A percentile compares a stretch with the other conserved stretches of the same genome.
Conservation (phyloP, 331 rosid species). For the Pyrus hybrid region DNA sequence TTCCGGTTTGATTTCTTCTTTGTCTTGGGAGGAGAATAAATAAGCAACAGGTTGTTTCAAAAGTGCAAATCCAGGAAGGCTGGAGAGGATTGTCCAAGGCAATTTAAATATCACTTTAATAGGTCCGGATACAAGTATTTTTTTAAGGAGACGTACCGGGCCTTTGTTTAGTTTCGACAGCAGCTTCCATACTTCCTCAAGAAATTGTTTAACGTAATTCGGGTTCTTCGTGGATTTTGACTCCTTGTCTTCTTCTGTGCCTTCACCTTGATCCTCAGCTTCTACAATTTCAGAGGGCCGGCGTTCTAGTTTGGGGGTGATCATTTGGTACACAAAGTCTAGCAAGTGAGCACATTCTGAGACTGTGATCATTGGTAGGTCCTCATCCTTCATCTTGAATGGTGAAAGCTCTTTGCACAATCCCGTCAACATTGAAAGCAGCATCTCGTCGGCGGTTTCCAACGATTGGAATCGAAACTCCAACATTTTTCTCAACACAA, state of each 20-base stretch:
- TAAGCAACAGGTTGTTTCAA: conserved; percentile 38
- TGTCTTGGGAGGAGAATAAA: conserved; percentile 22
- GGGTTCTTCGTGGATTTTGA: background rate
- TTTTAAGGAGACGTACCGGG: conserved; percentile 32
- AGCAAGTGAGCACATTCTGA: conserved; percentile 52
- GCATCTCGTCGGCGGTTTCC: conserved; percentile 36
- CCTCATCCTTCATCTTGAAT: conserved; percentile 32
- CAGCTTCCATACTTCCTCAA: conserved; percentile 32
- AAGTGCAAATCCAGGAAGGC: conserved; percentile 46
- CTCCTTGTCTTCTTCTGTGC: background rate
- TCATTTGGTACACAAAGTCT: conserved; percentile 49
- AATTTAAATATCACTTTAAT: conserved; percentile 29
- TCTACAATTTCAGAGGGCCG: conserved; percentile 21
- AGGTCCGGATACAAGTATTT: conserved; percentile 37
- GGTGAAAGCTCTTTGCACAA: conserved; percentile 54
- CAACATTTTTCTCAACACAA: conserved; percentile 47
- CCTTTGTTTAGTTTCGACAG: conserved; percentile 54
- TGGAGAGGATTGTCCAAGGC: conserved; percentile 63
- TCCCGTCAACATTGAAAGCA: conserved; percentile 45
- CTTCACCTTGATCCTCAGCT: conserved; percentile 13
- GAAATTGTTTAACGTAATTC: conserved; percentile 18
- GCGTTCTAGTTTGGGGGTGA: conserved; percentile 34
- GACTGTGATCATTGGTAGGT: conserved; percentile 23
- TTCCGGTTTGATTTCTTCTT: conserved; percentile 32
- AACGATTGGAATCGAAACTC: conserved; percentile 33